phyloP scores from a whole-genome alignment of 106 monocot genomes.

The Platanthera guangdongensis region DNA sequence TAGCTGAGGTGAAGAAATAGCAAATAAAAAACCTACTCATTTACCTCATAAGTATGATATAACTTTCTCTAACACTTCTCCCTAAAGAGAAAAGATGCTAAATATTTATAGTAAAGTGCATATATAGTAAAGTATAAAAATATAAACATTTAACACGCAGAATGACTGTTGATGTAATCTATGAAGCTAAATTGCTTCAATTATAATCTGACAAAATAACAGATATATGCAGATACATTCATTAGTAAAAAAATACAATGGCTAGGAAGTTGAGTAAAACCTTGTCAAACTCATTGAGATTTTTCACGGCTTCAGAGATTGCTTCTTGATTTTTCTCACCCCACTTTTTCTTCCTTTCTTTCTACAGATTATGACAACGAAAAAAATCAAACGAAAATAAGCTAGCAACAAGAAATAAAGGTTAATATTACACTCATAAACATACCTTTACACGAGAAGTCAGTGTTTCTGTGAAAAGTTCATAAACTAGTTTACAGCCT shows the following conservation, averaged over 20 bases:
- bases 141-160: background rate
- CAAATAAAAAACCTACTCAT: background rate
- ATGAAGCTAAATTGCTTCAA: background rate
- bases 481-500: constrained; percentile 89
- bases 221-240: background rate
- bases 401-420: background rate
- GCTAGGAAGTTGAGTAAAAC: constrained; percentile 15
- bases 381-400: constrained; percentile 1
- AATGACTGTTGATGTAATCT: too few species aligned
- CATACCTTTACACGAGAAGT: constrained; percentile 74
- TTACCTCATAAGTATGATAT: background rate
- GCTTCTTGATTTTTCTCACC: constrained; percentile 91
- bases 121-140: background rate
- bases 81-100: background rate
- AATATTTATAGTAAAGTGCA: background rate
- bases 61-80: background rate
- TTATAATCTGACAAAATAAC: background rate
- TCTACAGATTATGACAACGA: constrained; percentile 30
- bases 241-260: background rate
- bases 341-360: constrained; percentile 96
- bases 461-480: constrained; percentile 72
- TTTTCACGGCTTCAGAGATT: constrained; percentile 59
- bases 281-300: constrained; percentile 92
- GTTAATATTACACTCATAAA: background rate
- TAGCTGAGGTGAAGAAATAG: background rate